Evolutionary conservation across 2,329 filamentous ascomycete genomes (phyloP), one percentile per base, ranked within the genome.

Genomic region (Aspergillus persii): DNA sequence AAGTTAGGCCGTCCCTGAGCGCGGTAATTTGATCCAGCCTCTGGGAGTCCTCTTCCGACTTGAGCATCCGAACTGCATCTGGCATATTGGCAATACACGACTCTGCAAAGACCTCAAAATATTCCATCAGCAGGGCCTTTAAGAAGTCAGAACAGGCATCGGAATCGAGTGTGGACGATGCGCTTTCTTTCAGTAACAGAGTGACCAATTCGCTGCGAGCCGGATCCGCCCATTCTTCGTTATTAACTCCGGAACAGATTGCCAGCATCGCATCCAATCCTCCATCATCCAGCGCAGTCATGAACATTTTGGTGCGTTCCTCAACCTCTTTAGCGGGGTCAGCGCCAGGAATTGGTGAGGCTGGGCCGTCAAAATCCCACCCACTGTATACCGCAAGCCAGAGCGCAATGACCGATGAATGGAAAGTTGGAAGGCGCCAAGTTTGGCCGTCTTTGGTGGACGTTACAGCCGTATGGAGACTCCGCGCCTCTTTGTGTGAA

Each of bases 301-400:
- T 80, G 68, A 96, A 96, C 39, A 87, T 82, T 60, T 88, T 89
- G 2, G 89, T 87, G 60, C 92, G 83, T 63, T 88, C 83, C 52
- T 86, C 85, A 55, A 89, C 86, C 74, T 95, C 91, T 76, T 79
- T 77, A 52, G 80, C 78, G 33, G 91, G 77, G 68, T 92, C 86
- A 57, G 89, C 83, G 51, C 83, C 84, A 48, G 82, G 81, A 30
- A 87, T 80, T 29, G 81, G 80, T 52, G 84, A 82, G 62, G 84
- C 81, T 36, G 85, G 83, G 23, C 85, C 84, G 67, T 96, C 92
- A 59, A 91, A 83, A 72, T 93, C 96, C 81, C 92, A 91, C 2
- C 92, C 91, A 65, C 91, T 95, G 76, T 97, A 97, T 70, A 98
- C 92, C 33, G 91, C 89, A 50, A 97, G 83, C 95, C 95, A 99